Evolutionary conservation across 805 yeast species (phyloP), one percentile per base, ranked within the genome.

Genomic region (Yarrowia alimentaria): DNA sequence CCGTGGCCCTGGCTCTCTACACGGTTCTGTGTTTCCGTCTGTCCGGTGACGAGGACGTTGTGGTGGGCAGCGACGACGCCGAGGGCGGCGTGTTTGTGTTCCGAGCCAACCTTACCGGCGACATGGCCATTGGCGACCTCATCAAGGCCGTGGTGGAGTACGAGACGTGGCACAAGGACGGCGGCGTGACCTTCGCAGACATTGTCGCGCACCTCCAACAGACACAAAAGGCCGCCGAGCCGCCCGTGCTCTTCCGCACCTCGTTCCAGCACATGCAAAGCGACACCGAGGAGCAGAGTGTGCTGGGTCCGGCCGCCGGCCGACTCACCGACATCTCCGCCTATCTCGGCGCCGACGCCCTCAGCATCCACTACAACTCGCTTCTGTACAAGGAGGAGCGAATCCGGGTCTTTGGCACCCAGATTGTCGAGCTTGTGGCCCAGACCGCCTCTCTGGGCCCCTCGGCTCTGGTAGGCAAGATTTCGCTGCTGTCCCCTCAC

Each of bases 21-120:
- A 78, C 83, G 18, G 79, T 83, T 1, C 73, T 91, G 53, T 74
- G 87, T 29, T 83, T 77, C 66, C 75, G 98, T 62, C 71, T 87
- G 38, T 84, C 96, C 2, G 98, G 97, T 18, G 98, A 91, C 64
- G 97, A 91, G 57, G 97, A 91, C 60, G 81, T 93, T 45, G 81
- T 84, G n/a, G 69, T 91, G 55, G 89, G 90, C n/a, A 80, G 89
- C 0, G 80, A 83, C 58, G 65, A 75, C 19, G 58, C 67, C 3
- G 65, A 66, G 5, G 60, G 68, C 31, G 68, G 70, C 47, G 79
- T 79, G 20, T 77, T 81, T 57, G 80, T 86, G 13, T 63, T 87
- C 20, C 75, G 96, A 60, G 69, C 85, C 35, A 70, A 70, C 25
- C 69, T 88, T 54, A 58, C 60, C 25, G 68, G 67, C 11, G 55